Base-by-base conservation (phyloP, 768 basidiomycete genomes). In the Rubroboletus pulcherrimus region DNA sequence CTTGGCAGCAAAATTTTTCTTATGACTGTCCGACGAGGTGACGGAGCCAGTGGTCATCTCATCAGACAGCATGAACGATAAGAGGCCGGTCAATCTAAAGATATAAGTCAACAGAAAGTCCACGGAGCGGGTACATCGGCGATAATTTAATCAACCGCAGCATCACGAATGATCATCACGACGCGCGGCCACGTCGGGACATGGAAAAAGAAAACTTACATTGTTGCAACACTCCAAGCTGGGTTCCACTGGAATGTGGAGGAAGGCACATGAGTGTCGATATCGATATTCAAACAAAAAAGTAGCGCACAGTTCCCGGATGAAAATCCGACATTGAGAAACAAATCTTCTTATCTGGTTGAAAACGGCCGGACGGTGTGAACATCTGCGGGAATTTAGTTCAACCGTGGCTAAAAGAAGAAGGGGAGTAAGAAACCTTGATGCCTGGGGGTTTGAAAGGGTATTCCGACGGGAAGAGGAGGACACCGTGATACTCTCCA, bases 281-380 rank as follows among this genome's bases (percentile, higher is more conserved):
- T 26, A 19, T 1, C 19, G n/a, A 41, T 15, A 47, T 3, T 51
- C 34, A 39, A 33, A n/a, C 30, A 29, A 37, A 41, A 46, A 37
- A n/a, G 37, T 10, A 5, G 81, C 89, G 69, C 63, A 92, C 91
- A 12, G 89, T 82, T 58, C 91, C 91, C 0, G 93, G 91, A 66
- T 94, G 93, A 67, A 93, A 94, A 71, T 94, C 92, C 4, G 92
- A 93, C 93, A 98, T 97, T 24, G 93, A 96, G 75, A 97, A 96
- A 70, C 95, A 98, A 53, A 98, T 97, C 80, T 94, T 97, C 75
- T 85, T 86, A 78, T 93, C 91, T 21, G 91, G 90, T 61, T 89
- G 84, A 73, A 95, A 95, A 56, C 93, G 84, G 19, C 93, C 93
- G 6, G 90, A 91, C 0, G 93, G 93, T 14, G 93, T 94, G 63